Conservation (phyloP, 2,329 filamentous ascomycete genomes). For the Fusarium succisae region DNA sequence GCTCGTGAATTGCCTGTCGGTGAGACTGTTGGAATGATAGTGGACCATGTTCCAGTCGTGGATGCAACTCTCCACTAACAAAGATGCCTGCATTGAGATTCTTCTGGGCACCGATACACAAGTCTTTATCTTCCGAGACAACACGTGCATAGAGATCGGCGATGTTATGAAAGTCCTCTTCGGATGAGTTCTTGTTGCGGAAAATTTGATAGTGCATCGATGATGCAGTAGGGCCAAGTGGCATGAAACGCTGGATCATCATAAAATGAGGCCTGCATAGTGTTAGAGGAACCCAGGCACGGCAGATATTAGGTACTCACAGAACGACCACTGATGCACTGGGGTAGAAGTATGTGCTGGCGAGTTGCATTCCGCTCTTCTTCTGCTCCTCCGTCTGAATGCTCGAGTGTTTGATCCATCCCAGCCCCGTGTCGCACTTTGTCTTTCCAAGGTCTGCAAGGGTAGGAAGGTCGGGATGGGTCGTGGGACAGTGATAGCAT, state of each 20-base stretch:
- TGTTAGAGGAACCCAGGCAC: neutral
- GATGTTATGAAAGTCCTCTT: conserved; percentile 1
- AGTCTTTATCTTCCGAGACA: conserved; percentile 26
- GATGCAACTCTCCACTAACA: conserved; percentile 24
- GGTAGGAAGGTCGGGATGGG: conserved; percentile 25
- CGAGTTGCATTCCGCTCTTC: conserved; percentile 18
- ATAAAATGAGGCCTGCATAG: conserved; percentile 17
- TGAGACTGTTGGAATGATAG: conserved; percentile 26
- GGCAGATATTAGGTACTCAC: neutral
- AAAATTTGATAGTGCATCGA: conserved; percentile 29
- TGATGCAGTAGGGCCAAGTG: conserved; percentile 4
- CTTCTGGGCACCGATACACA: conserved; percentile 13
- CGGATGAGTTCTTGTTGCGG: conserved; percentile 17
- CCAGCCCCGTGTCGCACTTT: conserved; percentile 21
- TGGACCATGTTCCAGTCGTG: conserved; percentile 26
- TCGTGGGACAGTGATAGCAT: conserved; percentile 33
- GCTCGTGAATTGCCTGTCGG: conserved; percentile 22
- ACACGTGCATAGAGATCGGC: conserved; percentile 19
- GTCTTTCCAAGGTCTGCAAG: conserved; percentile 26
- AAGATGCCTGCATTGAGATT: conserved; percentile 24
- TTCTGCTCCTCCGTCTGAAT: conserved; percentile 24
- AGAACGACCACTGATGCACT: conserved; percentile 27
- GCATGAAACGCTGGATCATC: conserved; percentile 31
- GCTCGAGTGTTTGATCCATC: conserved; percentile 28
- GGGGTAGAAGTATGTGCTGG: conserved; percentile 31